These are phyloP conservation scores for Nicotiana rustica DNA, from an alignment of 305 asterid genomes.

Conservation along the genomic window DNA sequence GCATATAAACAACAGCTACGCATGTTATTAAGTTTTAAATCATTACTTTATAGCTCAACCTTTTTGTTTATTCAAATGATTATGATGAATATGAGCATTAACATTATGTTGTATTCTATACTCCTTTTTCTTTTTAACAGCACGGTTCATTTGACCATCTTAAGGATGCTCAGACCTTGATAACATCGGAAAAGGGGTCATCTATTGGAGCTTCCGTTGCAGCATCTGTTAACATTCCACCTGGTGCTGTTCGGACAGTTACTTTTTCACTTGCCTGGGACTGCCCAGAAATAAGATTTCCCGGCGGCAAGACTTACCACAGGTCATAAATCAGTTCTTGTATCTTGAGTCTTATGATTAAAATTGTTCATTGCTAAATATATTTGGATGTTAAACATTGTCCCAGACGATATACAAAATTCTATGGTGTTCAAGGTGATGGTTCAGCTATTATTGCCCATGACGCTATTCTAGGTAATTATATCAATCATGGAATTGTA, in stretches of 20 bases:
- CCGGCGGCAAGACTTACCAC: conserved; percentile 82
- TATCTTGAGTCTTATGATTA: conserved; percentile 34
- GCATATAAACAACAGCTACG: conserved; percentile 14
- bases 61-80: conserved; percentile 3
- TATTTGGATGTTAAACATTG: conserved; percentile 30
- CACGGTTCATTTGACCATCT: conserved; percentile 87
- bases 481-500: neutral
- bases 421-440: conserved; percentile 66
- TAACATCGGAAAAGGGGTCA: conserved; percentile 79
- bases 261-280: conserved; percentile 90
- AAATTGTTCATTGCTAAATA: conserved; percentile 38
- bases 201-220: conserved; percentile 86
- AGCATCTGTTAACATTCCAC: conserved; percentile 76
- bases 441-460: conserved; percentile 77
- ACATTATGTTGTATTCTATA: conserved; percentile 22
- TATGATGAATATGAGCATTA: conserved; percentile 29
- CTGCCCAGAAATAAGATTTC: conserved; percentile 80
- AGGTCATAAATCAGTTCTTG: conserved; percentile 49
- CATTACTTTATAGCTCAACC: conserved; percentile 4
- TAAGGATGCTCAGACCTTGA: conserved; percentile 59
- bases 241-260: conserved; percentile 65
- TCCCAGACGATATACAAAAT: conserved; percentile 85
- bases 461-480: conserved; percentile 77
- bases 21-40: neutral
- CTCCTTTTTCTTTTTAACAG: conserved; percentile 52